phyloP scores from a whole-genome alignment of 352 stramenopile genomes.

The Phytophthora meadii region DNA sequence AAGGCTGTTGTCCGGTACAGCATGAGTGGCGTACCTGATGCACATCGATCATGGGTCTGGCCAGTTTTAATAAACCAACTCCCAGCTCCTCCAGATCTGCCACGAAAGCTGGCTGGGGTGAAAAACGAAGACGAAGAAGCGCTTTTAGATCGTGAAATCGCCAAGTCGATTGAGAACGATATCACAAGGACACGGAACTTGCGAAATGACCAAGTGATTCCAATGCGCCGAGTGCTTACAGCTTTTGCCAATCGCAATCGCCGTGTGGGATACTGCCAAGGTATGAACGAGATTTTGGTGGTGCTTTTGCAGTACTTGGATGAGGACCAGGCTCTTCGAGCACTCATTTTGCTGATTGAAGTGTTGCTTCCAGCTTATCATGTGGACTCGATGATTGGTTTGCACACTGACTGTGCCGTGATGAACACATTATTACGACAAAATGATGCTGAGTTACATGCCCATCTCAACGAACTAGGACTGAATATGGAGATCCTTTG shows the following conservation, averaged over 20 bases:
- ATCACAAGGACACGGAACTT: constrained; percentile 75
- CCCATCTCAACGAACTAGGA: constrained; percentile 71
- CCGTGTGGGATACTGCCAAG: constrained; percentile 83
- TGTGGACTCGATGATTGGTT: constrained; percentile 85
- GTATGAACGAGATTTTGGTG: constrained; percentile 87
- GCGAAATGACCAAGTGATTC: constrained; percentile 51
- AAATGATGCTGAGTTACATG: constrained; percentile 79
- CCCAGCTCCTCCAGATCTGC: constrained; percentile 43
- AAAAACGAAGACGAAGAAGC: constrained; percentile 48
- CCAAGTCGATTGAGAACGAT: constrained; percentile 86
- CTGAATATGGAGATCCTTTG: constrained; percentile 91
- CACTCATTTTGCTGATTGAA: constrained; percentile 78
- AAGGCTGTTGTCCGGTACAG: constrained; percentile 51
- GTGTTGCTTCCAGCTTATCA: constrained; percentile 79
- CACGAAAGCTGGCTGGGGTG: constrained; percentile 33
- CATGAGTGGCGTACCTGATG: constrained; percentile 66
- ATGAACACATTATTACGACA: constrained; percentile 83
- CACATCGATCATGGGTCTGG: constrained; percentile 76
- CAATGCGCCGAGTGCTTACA: constrained; percentile 75
- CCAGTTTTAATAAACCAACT: constrained; percentile 66
- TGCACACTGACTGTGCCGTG: constrained; percentile 84
- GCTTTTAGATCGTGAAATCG: constrained; percentile 69
- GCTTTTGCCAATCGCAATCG: constrained; percentile 81
- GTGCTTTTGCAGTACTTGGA: constrained; percentile 77
- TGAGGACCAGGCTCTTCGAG: constrained; percentile 64